Percentiles rank a stretch among this genome's conserved stretches.
Conservation (phyloP, 179 eudicot genomes). For the Beta macrorhiza region DNA sequence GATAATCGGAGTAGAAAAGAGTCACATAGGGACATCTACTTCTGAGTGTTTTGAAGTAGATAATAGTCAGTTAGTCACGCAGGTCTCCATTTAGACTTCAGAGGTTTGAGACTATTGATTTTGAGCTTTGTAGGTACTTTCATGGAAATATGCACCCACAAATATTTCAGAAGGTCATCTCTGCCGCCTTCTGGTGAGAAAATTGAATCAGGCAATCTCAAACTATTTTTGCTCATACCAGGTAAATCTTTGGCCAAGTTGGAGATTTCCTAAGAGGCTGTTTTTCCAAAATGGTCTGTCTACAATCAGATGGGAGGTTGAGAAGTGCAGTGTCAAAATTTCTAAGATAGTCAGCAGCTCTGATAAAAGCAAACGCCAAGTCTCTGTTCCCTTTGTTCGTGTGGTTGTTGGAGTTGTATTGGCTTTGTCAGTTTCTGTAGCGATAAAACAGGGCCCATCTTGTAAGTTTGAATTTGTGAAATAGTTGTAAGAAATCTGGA, state of each 20-base stretch:
- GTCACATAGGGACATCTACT: not conserved
- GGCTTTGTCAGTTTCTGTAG: constrained; percentile 54
- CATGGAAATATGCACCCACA: constrained; percentile 33
- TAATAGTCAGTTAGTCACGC: not conserved
- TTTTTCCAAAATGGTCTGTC: constrained; percentile 25
- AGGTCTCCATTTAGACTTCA: not conserved
- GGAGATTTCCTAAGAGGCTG: constrained; percentile 20
- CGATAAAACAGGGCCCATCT: constrained; percentile 56
- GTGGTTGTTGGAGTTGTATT: constrained; percentile 60
- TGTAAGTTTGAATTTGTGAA: constrained; percentile 51
- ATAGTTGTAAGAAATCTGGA: not conserved
- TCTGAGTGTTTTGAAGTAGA: not conserved
- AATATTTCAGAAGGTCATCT: constrained; percentile 26
- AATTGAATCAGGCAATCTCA: constrained; percentile 24
- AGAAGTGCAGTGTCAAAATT: constrained; percentile 34
- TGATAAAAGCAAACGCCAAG: constrained; percentile 27
- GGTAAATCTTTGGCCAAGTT: constrained; percentile 25
- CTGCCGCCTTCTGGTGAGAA: constrained; percentile 22
- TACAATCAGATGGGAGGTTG: constrained; percentile 28
- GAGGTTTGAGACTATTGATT: not conserved
- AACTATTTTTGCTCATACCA: constrained; percentile 16
- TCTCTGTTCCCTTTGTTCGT: constrained; percentile 36
- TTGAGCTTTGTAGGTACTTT: constrained; percentile 39
- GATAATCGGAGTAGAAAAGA: not conserved
- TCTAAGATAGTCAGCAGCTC: constrained; percentile 33